Conservation (phyloP, 23 red algal genomes). For the Chondrus crispus region DNA sequence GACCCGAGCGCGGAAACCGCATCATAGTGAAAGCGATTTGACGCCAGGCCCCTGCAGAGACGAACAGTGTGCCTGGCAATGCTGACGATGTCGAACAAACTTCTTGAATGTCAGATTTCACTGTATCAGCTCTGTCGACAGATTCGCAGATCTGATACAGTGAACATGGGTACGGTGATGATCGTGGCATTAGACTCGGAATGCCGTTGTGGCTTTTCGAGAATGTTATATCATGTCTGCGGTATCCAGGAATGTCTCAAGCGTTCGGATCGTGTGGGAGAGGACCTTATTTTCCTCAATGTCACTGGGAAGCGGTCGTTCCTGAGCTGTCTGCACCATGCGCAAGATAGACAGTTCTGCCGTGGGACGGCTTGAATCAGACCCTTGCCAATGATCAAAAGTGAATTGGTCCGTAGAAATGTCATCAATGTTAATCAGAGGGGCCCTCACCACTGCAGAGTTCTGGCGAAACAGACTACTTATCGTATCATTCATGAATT, state of each 20-base stretch:
- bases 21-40: too few species aligned
- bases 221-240: slow-evolving; percentile 5
- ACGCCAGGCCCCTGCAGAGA: too few species aligned
- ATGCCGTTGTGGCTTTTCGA: too few species aligned
- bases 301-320: neutral
- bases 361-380: slow-evolving; percentile 3
- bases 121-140: too few species aligned
- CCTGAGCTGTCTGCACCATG: neutral
- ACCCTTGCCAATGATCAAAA: slow-evolving; percentile 27
- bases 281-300: slow-evolving; percentile 7
- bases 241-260: slow-evolving; percentile 38
- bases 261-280: neutral
- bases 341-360: slow-evolving; percentile 22
- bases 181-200: too few species aligned
- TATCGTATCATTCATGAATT: slow-evolving; percentile 14
- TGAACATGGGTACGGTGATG: too few species aligned
- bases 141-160: too few species aligned
- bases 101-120: too few species aligned
- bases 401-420: slow-evolving; percentile 29
- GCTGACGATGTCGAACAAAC: too few species aligned
- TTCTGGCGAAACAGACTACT: neutral
- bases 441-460: slow-evolving; percentile 22
- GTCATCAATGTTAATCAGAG: slow-evolving; percentile 43
- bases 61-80: too few species aligned
- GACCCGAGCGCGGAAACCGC: too few species aligned